These are phyloP conservation scores for Plasmodium cynomolgi DNA, from an alignment of 169 alveolate species.

Conservation along the genomic window DNA sequence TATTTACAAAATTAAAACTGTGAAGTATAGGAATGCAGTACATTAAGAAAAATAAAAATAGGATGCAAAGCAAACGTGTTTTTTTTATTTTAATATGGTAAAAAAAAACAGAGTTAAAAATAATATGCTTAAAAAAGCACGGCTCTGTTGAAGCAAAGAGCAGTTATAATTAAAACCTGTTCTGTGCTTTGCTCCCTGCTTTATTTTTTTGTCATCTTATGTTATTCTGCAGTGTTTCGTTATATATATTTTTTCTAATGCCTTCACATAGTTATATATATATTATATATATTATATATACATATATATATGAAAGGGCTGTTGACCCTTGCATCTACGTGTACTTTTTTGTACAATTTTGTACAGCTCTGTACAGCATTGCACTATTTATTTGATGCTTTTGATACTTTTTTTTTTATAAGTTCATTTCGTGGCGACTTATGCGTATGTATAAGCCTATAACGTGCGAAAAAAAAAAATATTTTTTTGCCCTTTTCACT, in stretches of 20 bases:
- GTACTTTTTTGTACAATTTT: not conserved
- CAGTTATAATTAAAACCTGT: not conserved
- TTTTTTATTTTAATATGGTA: not conserved
- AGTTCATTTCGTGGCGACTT: not conserved
- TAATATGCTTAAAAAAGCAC: not conserved
- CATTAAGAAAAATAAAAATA: not conserved
- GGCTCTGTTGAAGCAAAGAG: not conserved
- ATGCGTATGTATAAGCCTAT: not conserved
- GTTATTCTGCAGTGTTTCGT: not conserved
- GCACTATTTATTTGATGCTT: not conserved
- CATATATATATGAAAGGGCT: not conserved
- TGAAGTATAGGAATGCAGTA: not conserved
- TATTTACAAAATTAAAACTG: not conserved
- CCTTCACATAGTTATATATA: not conserved
- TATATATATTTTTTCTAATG: not conserved
- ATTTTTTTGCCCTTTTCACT: not conserved
- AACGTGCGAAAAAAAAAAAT: not conserved
- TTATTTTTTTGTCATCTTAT: not conserved
- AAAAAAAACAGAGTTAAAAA: not conserved
- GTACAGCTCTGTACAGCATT: not conserved
- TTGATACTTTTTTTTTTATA: not conserved
- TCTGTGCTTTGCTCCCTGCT: not conserved
- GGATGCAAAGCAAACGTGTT: not conserved
- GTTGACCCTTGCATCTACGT: not conserved
- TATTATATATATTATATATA: not conserved